These are phyloP conservation scores for Lachnellula hyalina DNA, from an alignment of 2,329 filamentous ascomycete species.

Conservation along the genomic window DNA sequence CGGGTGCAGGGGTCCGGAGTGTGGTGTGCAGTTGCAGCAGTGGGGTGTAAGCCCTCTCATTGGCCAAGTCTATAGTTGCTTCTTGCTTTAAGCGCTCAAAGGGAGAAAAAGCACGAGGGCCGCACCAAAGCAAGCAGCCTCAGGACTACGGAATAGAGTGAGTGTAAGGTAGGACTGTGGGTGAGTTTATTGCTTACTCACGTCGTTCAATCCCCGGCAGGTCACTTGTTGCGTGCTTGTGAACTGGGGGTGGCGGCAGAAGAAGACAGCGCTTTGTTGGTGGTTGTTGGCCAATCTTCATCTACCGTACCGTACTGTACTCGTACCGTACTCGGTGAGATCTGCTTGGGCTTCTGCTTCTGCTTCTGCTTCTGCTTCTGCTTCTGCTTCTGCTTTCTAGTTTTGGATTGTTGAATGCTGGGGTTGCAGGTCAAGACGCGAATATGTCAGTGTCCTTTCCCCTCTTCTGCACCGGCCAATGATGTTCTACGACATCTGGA, in stretches of 20 bases:
- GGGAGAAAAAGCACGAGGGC: neutral
- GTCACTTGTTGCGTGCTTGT: neutral
- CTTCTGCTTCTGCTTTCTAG: neutral
- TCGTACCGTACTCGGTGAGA: neutral
- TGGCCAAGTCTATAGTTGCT: neutral
- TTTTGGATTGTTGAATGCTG: neutral
- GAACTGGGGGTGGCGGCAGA: neutral
- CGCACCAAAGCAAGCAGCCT: neutral
- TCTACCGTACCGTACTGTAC: neutral
- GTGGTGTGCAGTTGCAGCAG: neutral
- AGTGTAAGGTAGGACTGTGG: no score
- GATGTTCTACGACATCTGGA: neutral
- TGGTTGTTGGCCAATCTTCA: neutral
- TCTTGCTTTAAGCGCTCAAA: conserved; percentile 2
- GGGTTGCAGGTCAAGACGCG: neutral
- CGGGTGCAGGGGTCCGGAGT: neutral
- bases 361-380: neutral
- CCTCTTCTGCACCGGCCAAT: neutral
- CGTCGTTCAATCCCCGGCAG: neutral
- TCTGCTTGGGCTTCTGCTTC: neutral
- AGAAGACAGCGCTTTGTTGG: neutral
- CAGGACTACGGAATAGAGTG: neutral
- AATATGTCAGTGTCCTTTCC: neutral
- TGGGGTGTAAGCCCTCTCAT: neutral
- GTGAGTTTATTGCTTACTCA: neutral